A percentile compares a stretch with the other conserved stretches of the same genome.
These are phyloP conservation scores for Phytophthora pinifolia DNA, from an alignment of 352 stramenopile species.

Conservation along the genomic window DNA sequence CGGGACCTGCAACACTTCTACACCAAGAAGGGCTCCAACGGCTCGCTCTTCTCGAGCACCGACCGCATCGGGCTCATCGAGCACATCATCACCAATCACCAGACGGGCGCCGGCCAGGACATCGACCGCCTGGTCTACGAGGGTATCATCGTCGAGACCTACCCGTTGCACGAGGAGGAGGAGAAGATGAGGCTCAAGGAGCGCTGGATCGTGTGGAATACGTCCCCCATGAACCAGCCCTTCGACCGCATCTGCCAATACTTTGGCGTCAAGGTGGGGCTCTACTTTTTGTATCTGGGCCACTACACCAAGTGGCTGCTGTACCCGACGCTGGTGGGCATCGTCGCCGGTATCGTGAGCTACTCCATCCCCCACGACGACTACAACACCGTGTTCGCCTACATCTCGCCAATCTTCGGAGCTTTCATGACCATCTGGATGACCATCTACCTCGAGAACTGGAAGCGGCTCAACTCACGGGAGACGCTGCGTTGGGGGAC, in stretches of 20 bases:
- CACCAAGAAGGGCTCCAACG: conserved; percentile 52
- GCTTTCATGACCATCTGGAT: conserved; percentile 91
- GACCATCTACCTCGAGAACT: conserved; percentile 89
- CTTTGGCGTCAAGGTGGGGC: conserved; percentile 92
- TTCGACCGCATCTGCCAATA: conserved; percentile 84
- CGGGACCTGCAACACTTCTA: conserved; percentile 72
- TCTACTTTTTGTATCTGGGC: conserved; percentile 98
- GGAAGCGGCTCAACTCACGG: conserved; percentile 82
- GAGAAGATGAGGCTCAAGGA: conserved; percentile 59
- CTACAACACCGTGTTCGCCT: conserved; percentile 70
- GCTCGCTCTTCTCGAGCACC: conserved; percentile 74
- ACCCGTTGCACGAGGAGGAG: conserved; percentile 74
- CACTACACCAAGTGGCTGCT: conserved; percentile 96
- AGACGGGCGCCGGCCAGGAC: conserved; percentile 61
- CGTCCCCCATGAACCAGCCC: conserved; percentile 73
- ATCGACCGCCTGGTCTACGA: conserved; percentile 80
- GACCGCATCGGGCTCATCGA: conserved; percentile 82
- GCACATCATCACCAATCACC: conserved; percentile 81
- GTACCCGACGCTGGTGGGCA: conserved; percentile 91
- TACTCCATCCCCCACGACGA: conserved; percentile 44
- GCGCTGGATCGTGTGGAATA: conserved; percentile 72
- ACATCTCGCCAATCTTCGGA: conserved; percentile 74
- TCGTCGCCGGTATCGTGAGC: conserved; percentile 85
- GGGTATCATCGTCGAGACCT: conserved; percentile 72
- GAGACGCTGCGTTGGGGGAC: conserved; percentile 88